Conservation (phyloP, 257 asterid genomes). For the Nicotiana tabacum region DNA sequence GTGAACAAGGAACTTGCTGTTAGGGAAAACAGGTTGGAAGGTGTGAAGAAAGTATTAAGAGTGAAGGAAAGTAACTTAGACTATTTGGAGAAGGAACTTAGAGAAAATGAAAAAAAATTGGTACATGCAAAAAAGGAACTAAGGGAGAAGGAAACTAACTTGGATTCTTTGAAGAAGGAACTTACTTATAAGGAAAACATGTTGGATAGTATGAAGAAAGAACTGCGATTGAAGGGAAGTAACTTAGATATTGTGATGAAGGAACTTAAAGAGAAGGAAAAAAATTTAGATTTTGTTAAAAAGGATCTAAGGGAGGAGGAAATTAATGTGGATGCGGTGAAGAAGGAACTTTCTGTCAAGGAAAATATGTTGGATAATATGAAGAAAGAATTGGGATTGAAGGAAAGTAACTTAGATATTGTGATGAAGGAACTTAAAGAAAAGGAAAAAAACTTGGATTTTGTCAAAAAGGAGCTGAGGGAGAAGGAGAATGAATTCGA, state of each 20-base stretch:
- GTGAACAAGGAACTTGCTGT: background rate
- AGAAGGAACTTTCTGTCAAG: background rate
- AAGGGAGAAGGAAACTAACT: background rate
- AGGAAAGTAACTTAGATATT: background rate
- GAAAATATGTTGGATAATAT: background rate
- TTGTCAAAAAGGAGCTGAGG: background rate
- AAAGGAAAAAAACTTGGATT: background rate
- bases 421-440: background rate
- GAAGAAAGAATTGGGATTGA: conserved; percentile 2
- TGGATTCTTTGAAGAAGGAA: background rate
- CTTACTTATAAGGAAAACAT: background rate
- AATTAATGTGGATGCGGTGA: background rate
- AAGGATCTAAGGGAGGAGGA: background rate
- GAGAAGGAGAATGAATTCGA: conserved; percentile 14
- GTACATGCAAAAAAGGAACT: background rate
- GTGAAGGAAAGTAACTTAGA: background rate
- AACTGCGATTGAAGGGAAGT: background rate
- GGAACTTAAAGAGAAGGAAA: background rate
- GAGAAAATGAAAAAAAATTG: background rate
- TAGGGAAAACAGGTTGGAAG: conserved; percentile 2
- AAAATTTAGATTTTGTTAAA: background rate
- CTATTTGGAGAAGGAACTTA: background rate
- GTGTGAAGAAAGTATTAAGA: background rate
- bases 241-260: background rate
- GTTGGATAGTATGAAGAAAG: conserved; percentile 9